Evolutionary conservation across 176 grass and related monocot genomes (phyloP).

Genomic region (Phoenix dactylifera): DNA sequence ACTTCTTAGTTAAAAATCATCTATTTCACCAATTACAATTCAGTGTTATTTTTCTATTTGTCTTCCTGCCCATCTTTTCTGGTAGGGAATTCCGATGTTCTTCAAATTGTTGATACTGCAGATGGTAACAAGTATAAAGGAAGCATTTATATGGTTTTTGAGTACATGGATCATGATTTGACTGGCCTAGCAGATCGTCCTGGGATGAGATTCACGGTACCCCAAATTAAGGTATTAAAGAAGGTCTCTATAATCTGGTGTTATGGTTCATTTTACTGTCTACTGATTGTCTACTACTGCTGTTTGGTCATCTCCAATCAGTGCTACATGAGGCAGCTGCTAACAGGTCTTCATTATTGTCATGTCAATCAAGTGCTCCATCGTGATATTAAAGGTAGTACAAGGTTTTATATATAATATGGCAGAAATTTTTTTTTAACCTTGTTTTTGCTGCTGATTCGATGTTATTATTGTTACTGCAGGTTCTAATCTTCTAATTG

Average conservation of each 20-base stretch:
- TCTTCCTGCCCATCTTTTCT: no score
- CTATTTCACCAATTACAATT: no score
- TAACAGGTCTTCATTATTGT: conserved; percentile 91
- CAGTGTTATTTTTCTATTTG: no score
- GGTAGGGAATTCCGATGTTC: no score
- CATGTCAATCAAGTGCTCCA: conserved; percentile 93
- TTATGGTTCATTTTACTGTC: no score
- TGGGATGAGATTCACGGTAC: conserved; percentile 58
- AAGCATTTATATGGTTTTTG: conserved; percentile 82
- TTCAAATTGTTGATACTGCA: conserved; percentile 26
- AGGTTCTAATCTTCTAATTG: conserved; percentile 96
- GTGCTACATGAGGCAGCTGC: conserved; percentile 96
- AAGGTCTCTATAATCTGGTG: no score
- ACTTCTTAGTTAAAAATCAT: no score
- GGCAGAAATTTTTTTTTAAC: no score
- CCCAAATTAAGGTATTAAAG: conserved; percentile 74
- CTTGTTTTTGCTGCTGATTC: no score
- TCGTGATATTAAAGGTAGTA: conserved; percentile 91
- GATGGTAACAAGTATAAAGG: conserved; percentile 72
- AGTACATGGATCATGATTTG: conserved; percentile 92
- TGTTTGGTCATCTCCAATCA: conserved; percentile 8
- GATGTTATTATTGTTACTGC: no score
- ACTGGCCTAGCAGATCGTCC: conserved; percentile 71
- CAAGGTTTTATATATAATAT: no score
- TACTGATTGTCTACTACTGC: neutral